These are phyloP conservation scores for Mycena galopus DNA, from an alignment of 768 basidiomycete species.

Conservation along the genomic window DNA sequence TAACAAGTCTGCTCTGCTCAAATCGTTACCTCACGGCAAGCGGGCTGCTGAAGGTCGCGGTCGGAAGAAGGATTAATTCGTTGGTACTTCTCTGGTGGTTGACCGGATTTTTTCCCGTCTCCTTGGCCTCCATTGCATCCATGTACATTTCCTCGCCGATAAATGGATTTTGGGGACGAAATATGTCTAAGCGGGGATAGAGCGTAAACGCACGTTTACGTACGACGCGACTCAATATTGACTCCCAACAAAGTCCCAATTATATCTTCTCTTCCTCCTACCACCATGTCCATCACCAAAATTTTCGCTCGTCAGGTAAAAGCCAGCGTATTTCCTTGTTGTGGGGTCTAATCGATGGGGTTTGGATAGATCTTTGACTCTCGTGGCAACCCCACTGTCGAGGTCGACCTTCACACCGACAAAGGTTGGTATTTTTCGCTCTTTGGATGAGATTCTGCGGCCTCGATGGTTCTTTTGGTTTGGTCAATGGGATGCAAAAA, in stretches of 20 bases:
- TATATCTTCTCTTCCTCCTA: slow-evolving; percentile 33
- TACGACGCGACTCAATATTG: not conserved
- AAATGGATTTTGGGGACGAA: slow-evolving; percentile 5
- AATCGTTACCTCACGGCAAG: slow-evolving; percentile 68
- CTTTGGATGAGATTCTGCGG: not conserved
- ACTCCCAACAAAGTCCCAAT: too few relatives aligned
- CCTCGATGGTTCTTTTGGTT: not conserved
- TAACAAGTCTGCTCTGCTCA: slow-evolving; percentile 70
- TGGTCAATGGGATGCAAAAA: not conserved
- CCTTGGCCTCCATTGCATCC: too few relatives aligned
- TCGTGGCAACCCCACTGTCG: slow-evolving; percentile 97
- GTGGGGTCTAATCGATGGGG: slow-evolving; percentile 32
- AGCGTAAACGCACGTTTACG: not conserved
- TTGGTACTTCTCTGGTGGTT: not conserved
- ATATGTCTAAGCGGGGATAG: not conserved
- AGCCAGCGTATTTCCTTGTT: slow-evolving; percentile 21
- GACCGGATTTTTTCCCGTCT: too few relatives aligned
- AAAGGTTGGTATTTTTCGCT: slow-evolving; percentile 69
- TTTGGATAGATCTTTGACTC: slow-evolving; percentile 94
- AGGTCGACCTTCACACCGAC: slow-evolving; percentile 89
- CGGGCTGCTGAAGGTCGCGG: slow-evolving; percentile 49
- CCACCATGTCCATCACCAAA: slow-evolving; percentile 90
- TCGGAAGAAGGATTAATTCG: slow-evolving; percentile 18
- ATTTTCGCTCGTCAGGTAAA: slow-evolving; percentile 93
- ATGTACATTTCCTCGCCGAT: not conserved